phyloP scores from a whole-genome alignment of 2,329 filamentous ascomycete species.

The Xylaria sp. region DNA sequence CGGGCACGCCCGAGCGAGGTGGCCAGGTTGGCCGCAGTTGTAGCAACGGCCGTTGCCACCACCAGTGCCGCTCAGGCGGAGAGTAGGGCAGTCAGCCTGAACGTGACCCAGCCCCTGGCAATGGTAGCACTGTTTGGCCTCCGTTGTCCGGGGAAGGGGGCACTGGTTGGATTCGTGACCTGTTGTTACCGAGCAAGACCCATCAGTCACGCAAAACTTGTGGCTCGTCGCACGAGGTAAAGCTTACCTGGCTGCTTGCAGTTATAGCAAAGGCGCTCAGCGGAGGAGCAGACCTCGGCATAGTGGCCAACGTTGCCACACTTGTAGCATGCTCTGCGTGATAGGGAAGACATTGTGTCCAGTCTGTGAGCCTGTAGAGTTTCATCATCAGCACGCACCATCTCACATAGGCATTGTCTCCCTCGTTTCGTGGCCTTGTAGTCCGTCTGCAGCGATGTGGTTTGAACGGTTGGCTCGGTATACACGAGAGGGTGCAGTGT shows the following conservation, averaged over 20 bases:
- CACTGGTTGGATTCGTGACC: constrained; percentile 98
- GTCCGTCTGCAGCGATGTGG: constrained; percentile 52
- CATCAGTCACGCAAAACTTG: constrained; percentile 33
- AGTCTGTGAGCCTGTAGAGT: constrained; percentile 43
- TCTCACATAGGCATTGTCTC: constrained; percentile 47
- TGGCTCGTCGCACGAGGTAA: not conserved
- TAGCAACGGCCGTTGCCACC: constrained; percentile 91
- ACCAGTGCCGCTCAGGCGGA: constrained; percentile 86
- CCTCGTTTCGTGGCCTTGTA: constrained; percentile 42
- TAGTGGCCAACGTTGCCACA: constrained; percentile 85
- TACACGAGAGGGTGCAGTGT: not conserved
- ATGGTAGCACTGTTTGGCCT: constrained; percentile 99
- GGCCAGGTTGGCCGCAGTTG: constrained; percentile 92
- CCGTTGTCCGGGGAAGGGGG: constrained; percentile 94
- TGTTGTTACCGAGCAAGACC: constrained; percentile 48
- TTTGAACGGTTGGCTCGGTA: constrained; percentile 10
- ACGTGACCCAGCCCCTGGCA: constrained; percentile 98
- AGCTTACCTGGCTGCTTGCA: constrained; percentile 84
- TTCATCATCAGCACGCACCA: constrained; percentile 52
- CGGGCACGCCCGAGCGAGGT: constrained; percentile 91
- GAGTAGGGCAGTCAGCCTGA: constrained; percentile 97
- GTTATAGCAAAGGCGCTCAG: constrained; percentile 99
- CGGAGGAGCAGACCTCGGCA: constrained; percentile 93
- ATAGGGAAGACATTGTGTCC: constrained; percentile 78
- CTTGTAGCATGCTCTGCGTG: constrained; percentile 85